phyloP scores from a whole-genome alignment of 83 land plant genomes.

The Thuja plicata region DNA sequence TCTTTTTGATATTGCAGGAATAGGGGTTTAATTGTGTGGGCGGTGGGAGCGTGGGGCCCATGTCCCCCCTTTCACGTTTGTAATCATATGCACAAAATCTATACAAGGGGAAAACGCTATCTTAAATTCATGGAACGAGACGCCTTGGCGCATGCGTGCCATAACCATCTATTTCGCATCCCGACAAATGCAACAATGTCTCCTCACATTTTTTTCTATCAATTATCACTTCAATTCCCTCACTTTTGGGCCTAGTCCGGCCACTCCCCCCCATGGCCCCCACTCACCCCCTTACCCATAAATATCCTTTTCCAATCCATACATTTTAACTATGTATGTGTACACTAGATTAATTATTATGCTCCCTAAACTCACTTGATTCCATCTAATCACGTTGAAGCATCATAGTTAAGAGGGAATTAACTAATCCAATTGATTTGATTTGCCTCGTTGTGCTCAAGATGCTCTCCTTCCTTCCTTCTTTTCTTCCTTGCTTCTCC shows the following conservation, averaged over 20 bases:
- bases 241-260: neutral
- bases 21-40: neutral
- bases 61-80: neutral
- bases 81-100: neutral
- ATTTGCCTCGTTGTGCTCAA: too few relatives aligned
- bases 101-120: neutral
- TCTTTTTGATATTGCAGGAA: neutral
- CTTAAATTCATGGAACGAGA: neutral
- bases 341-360: too few relatives aligned
- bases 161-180: neutral
- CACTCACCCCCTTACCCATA: neutral
- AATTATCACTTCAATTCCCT: too few relatives aligned
- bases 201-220: neutral
- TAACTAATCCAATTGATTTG: too few relatives aligned
- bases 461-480: too few relatives aligned
- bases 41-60: neutral
- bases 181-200: neutral
- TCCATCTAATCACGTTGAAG: neutral
- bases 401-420: neutral
- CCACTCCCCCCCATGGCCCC: neutral
- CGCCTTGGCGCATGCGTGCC: constrained; percentile 9
- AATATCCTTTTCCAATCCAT: too few relatives aligned
- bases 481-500: too few relatives aligned
- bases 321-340: neutral
- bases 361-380: too few relatives aligned